These are phyloP conservation scores for Trichosporon coremiiforme DNA, from an alignment of 1,284 basidiomycete genomes.

Conservation along the genomic window DNA sequence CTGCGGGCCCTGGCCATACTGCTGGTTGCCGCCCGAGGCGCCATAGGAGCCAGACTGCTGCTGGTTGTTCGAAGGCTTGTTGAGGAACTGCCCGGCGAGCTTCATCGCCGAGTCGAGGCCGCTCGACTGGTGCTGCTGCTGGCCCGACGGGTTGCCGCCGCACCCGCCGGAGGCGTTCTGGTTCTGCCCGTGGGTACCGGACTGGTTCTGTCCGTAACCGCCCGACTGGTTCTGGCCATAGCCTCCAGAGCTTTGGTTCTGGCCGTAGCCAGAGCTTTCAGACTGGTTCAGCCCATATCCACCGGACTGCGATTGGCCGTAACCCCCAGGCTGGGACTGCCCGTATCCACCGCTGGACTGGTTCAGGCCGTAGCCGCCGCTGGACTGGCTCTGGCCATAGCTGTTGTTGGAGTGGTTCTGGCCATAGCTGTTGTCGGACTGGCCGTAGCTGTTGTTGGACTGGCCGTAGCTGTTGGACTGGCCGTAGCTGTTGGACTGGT, in stretches of 20 bases:
- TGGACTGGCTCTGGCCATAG: neutral
- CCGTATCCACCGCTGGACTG: neutral
- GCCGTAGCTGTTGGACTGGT: neutral
- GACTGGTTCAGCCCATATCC: neutral
- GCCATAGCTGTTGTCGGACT: neutral
- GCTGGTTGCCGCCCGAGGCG: neutral
- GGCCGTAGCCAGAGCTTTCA: neutral
- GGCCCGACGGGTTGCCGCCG: neutral
- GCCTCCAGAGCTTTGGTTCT: neutral
- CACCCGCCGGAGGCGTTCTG: neutral
- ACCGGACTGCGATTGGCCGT: neutral
- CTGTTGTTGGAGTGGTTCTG: neutral
- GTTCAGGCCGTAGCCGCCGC: neutral
- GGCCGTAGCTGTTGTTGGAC: conserved; percentile 6
- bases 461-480: too few species aligned
- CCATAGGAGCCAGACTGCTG: neutral
- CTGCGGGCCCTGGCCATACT: conserved; percentile 9
- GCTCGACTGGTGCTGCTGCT: conserved; percentile 9
- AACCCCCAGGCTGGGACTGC: neutral
- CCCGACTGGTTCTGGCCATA: neutral
- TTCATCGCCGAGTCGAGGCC: conserved; percentile 14
- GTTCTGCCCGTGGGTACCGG: neutral
- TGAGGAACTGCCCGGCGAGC: conserved; percentile 6
- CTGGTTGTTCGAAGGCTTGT: conserved; percentile 1
- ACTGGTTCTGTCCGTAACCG: neutral